These are phyloP conservation scores for Coniochaeta prunicola DNA, from an alignment of 2,329 filamentous ascomycete genomes.

Conservation along the genomic window DNA sequence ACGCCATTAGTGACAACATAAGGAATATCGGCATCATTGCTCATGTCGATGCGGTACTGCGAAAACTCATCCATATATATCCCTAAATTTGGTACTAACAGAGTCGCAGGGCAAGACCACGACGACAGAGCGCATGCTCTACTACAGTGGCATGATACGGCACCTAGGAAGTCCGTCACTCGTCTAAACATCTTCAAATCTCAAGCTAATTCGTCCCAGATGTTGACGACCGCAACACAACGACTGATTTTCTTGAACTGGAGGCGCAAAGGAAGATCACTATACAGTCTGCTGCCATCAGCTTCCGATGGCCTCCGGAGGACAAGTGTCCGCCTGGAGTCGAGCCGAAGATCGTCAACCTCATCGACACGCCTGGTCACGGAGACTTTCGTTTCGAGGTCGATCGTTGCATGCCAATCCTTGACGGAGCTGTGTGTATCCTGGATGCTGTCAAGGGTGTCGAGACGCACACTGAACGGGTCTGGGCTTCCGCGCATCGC, in stretches of 20 bases:
- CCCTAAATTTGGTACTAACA: neutral
- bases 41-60: constrained; percentile 77
- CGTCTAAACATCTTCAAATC: neutral
- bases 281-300: constrained; percentile 94
- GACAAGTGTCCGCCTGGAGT: constrained; percentile 30
- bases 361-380: constrained; percentile 95
- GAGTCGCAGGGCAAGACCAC: constrained; percentile 75
- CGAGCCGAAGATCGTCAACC: constrained; percentile 64
- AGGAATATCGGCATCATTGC: constrained; percentile 98
- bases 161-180: constrained; percentile 59
- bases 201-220: constrained; percentile 39
- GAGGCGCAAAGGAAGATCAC: constrained; percentile 92
- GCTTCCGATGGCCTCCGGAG: constrained; percentile 75
- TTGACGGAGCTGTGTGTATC: constrained; percentile 26
- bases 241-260: constrained; percentile 92
- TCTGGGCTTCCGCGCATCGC: constrained; percentile 84
- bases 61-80: constrained; percentile 13
- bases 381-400: constrained; percentile 98
- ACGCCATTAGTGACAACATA: constrained; percentile 50
- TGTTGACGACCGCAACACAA: constrained; percentile 92
- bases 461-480: constrained; percentile 93
- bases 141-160: constrained; percentile 84
- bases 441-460: constrained; percentile 45
- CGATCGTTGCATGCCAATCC: constrained; percentile 62
- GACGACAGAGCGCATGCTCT: constrained; percentile 98